phyloP scores from a whole-genome alignment of 2,329 filamentous ascomycete species.

The Fusarium compactum region DNA sequence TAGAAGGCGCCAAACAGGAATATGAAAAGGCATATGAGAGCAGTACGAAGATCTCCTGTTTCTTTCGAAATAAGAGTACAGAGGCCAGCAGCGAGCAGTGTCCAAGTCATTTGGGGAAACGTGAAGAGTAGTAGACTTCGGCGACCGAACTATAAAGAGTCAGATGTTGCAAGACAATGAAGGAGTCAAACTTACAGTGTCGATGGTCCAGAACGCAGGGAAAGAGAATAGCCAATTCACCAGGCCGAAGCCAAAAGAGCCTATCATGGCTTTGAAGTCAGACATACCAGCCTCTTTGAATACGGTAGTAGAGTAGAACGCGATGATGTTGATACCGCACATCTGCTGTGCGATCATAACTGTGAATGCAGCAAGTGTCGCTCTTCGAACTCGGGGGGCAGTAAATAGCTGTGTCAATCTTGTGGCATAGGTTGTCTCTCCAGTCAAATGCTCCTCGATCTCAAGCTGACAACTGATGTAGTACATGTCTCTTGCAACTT shows the following conservation, averaged over 20 bases:
- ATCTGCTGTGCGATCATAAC: conserved; percentile 51
- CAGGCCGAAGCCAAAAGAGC: conserved; percentile 66
- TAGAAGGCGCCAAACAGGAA: conserved; percentile 62
- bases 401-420: not conserved
- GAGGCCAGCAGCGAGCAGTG: conserved; percentile 52
- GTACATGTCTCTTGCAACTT: not conserved
- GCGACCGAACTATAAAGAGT: conserved; percentile 55
- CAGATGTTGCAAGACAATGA: rapidly evolving
- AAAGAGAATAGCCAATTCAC: conserved; percentile 66
- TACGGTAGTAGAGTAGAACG: conserved; percentile 64
- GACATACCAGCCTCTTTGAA: conserved; percentile 61
- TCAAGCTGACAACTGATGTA: not conserved
- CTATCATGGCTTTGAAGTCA: conserved; percentile 56
- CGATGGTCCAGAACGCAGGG: conserved; percentile 67
- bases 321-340: conserved; percentile 51
- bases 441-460: not conserved
- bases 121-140: conserved; percentile 56
- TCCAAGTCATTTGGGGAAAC: conserved; percentile 51
- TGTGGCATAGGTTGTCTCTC: not conserved
- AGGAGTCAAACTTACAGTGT: conserved; percentile 46
- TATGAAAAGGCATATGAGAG: conserved; percentile 62
- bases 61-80: conserved; percentile 61
- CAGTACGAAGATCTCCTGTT: conserved; percentile 54
- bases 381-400: conserved; percentile 60
- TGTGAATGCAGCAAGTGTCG: conserved; percentile 51